A percentile compares a stretch with the other conserved stretches of the same genome.
These are phyloP conservation scores for Aphanomyces invadans DNA, from an alignment of 352 stramenopile species.

Conservation along the genomic window DNA sequence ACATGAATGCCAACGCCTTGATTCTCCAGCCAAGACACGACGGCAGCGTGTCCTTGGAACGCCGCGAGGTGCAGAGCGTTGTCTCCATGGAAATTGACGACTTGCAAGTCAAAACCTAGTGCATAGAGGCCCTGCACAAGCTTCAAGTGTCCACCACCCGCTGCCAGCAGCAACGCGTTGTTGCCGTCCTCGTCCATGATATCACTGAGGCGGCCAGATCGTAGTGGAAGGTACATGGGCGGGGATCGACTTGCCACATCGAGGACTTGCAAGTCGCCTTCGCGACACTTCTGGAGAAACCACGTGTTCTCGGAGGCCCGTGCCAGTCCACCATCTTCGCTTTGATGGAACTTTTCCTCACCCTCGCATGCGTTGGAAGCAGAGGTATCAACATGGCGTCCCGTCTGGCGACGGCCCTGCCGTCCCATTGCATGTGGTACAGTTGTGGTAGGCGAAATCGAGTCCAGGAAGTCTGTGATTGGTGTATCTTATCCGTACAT, in stretches of 20 bases:
- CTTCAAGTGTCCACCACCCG: background rate
- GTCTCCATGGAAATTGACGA: conserved; percentile 3
- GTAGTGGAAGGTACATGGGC: background rate
- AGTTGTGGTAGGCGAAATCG: background rate
- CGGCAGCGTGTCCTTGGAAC: conserved; percentile 9
- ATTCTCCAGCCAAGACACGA: conserved; percentile 12
- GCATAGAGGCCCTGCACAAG: conserved; percentile 7
- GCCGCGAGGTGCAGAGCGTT: conserved; percentile 17
- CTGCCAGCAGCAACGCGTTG: conserved; percentile 4
- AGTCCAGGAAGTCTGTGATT: background rate
- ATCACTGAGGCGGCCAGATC: background rate
- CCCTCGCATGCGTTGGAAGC: background rate
- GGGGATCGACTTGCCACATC: background rate
- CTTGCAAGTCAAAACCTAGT: conserved; percentile 1
- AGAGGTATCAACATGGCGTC: background rate
- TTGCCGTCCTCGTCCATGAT: conserved; percentile 10
- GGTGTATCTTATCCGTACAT: background rate
- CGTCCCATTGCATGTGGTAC: background rate
- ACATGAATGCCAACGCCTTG: conserved; percentile 9
- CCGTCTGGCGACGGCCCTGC: background rate
- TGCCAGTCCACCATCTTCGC: background rate
- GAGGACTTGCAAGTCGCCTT: background rate
- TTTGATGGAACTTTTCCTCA: conserved; percentile 1
- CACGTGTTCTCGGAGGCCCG: background rate
- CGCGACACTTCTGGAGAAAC: background rate